These are phyloP conservation scores for Diplodia seriata DNA, from an alignment of 2,329 filamentous ascomycete species.

Conservation along the genomic window DNA sequence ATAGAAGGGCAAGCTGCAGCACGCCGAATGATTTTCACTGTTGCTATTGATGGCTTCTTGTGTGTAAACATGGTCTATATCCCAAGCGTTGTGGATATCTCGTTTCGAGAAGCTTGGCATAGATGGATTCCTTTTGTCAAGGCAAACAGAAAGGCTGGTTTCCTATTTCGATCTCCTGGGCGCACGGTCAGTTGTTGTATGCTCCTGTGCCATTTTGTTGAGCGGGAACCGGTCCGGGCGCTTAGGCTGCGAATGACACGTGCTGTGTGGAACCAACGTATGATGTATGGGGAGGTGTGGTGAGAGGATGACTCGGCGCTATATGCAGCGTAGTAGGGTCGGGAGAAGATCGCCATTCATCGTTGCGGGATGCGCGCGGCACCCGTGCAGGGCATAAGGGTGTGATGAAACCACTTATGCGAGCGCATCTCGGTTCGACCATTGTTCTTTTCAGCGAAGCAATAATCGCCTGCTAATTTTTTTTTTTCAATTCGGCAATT, in stretches of 20 bases:
- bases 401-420: not conserved
- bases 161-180: not conserved
- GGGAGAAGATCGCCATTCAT: not conserved
- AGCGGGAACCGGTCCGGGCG: not conserved
- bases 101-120: not conserved
- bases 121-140: not conserved
- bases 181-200: not conserved
- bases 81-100: not conserved
- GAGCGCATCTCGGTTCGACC: constrained; percentile 3
- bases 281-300: not conserved
- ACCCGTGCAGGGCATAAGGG: not conserved
- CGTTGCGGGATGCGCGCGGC: not conserved
- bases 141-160: not conserved
- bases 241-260: constrained; percentile 22
- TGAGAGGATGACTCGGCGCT: constrained; percentile 5
- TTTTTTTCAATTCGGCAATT: not conserved
- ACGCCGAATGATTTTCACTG: not conserved
- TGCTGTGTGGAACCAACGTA: constrained; percentile 19
- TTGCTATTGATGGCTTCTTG: not conserved
- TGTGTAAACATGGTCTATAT: not conserved
- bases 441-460: not conserved
- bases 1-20: not conserved
- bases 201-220: constrained; percentile 3
- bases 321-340: not conserved
- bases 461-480: not conserved